Base-by-base conservation (phyloP, 352 stramenopile genomes). In the Phytophthora pluvialis region DNA sequence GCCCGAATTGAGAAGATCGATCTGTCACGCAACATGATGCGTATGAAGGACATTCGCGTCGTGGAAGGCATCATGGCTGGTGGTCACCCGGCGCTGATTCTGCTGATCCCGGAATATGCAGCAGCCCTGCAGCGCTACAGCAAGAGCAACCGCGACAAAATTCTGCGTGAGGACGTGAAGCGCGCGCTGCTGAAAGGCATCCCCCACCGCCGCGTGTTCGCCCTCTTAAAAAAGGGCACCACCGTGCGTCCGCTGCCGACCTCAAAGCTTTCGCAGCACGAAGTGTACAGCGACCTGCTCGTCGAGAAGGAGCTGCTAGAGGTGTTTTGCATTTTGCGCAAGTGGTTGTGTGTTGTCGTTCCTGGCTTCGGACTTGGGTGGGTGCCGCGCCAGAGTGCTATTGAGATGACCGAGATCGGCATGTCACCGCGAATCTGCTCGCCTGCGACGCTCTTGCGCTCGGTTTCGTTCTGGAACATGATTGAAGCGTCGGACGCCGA, bases 321-420 rank as follows among this genome's bases (percentile, higher is more conserved):
- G 32, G 74, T 85, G n/a, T 85, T 85, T 33, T 85, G 77, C 47
- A 67, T 82, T 49, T 54, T 85, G 21, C 75, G 77, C 52, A 85
- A 82, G 60, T 85, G 77, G 77, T 55, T 82, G 26, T 85, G 77
- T 62, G 73, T 85, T 36, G 73, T 85, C 39, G 55, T 85, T 21
- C 77, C 77, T 40, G 77, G 77, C n/a, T 85, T 82, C n/a, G 77
- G 77, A n/a, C 67, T 85, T 16, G 77, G 71, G 4, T 85, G 77
- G 77, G 70, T 82, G 28, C 71, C 77, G 36, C 73, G 73, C n/a
- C 63, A 79, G 26, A 75, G 70, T 35, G 73, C 72, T 15, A 56
- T 81, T 18, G 77, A 85, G 44, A 75, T 85, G 56, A 85, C 70
- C 5, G 77, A 85, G 58, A 78, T 85, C 61, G 64, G 70, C 25